A percentile compares a stretch with the other conserved stretches of the same genome.
Evolutionary conservation across 108 stramenopile species (phyloP).

Genomic region (Cyclotella sp.): DNA sequence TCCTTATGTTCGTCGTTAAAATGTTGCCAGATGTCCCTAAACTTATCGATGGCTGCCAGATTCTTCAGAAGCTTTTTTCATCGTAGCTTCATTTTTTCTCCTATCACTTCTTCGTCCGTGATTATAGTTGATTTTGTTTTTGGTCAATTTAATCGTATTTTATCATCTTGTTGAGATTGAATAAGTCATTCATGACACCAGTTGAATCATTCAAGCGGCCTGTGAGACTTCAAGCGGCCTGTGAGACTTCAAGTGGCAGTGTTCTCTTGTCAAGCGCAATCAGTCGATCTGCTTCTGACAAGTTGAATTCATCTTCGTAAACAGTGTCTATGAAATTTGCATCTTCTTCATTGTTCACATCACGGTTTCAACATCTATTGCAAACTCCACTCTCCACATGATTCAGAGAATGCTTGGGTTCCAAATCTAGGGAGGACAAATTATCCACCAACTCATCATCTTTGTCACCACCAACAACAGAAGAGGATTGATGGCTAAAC

Average conservation of each 20-base stretch:
- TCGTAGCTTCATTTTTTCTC: constrained; percentile 52
- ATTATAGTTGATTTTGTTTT: constrained; percentile 52
- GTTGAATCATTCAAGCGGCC: constrained; percentile 9
- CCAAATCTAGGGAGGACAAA: constrained; percentile 10
- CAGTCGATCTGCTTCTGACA: constrained; percentile 59
- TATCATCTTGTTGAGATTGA: too few relatives aligned
- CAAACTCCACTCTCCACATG: constrained; percentile 50
- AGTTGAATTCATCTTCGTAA: constrained; percentile 56
- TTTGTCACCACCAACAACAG: constrained; percentile 57
- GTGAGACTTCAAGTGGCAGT: neutral
- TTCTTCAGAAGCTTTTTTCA: constrained; percentile 64
- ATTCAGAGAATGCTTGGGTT: constrained; percentile 1
- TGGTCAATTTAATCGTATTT: neutral
- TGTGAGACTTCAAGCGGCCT: neutral
- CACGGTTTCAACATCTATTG: constrained; percentile 48
- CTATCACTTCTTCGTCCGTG: constrained; percentile 56
- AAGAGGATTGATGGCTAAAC: constrained; percentile 12
- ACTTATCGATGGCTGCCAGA: constrained; percentile 57
- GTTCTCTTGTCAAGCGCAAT: constrained; percentile 50
- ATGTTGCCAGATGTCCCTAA: constrained; percentile 56
- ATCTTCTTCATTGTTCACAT: constrained; percentile 52
- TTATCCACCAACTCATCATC: constrained; percentile 31
- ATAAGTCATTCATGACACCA: neutral
- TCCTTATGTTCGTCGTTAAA: constrained; percentile 58
- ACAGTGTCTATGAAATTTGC: constrained; percentile 57